phyloP scores from a whole-genome alignment of 2,329 filamentous ascomycete species.

The Microdochium nivale region DNA sequence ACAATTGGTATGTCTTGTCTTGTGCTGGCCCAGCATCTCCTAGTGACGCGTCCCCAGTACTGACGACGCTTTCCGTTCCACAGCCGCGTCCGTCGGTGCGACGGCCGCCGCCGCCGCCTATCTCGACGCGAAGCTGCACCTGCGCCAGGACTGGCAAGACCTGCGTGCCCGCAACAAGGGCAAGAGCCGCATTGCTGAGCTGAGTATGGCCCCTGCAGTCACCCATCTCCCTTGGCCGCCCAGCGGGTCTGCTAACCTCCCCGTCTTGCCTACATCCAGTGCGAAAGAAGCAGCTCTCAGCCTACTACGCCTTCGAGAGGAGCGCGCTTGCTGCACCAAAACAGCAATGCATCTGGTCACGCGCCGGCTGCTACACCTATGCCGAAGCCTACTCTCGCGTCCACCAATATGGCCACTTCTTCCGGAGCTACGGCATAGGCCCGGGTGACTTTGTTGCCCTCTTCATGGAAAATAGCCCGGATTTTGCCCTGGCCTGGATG shows the following conservation, averaged over 20 bases:
- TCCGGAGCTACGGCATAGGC: conserved; percentile 47
- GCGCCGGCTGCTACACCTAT: conserved; percentile 51
- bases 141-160: conserved; percentile 49
- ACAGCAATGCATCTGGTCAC: conserved; percentile 59
- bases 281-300: conserved; percentile 42
- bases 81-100: conserved; percentile 21
- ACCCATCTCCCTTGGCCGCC: background rate
- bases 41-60: background rate
- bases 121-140: conserved; percentile 60
- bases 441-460: conserved; percentile 54
- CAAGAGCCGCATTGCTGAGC: conserved; percentile 24
- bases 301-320: conserved; percentile 59
- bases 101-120: conserved; percentile 40
- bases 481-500: conserved; percentile 59
- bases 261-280: conserved; percentile 20
- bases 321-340: conserved; percentile 41
- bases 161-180: conserved; percentile 34
- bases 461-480: conserved; percentile 59
- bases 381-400: conserved; percentile 43
- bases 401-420: conserved; percentile 55
- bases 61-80: background rate
- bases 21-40: background rate
- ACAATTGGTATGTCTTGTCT: no score
- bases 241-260: background rate
- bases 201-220: background rate